Percentiles rank a stretch among this genome's conserved stretches.
Conservation (phyloP, 495 filamentous ascomycete species). For the Staphylotrichum longicolle region DNA sequence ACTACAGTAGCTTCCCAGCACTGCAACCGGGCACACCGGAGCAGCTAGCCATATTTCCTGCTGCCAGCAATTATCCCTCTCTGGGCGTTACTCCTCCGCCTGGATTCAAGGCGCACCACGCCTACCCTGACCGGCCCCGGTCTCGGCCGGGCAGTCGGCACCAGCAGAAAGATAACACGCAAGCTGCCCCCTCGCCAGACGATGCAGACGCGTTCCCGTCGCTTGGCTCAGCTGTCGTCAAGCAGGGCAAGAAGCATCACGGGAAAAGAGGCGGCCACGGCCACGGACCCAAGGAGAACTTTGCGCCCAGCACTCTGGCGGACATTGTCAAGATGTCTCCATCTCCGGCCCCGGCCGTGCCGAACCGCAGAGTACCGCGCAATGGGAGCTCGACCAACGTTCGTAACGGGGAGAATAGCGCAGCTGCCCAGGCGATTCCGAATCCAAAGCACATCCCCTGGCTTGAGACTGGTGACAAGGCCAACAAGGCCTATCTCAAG, state of each 20-base stretch:
- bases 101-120: slow-evolving; percentile 54
- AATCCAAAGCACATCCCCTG: slow-evolving; percentile 91
- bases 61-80: slow-evolving; percentile 51
- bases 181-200: slow-evolving; percentile 74
- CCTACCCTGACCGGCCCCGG: slow-evolving; percentile 61
- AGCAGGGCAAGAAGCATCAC: slow-evolving; percentile 82
- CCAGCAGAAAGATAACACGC: slow-evolving; percentile 64
- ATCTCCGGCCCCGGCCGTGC: slow-evolving; percentile 57
- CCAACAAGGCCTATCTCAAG: slow-evolving; percentile 92
- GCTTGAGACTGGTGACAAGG: slow-evolving; percentile 88
- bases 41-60: slow-evolving; percentile 53
- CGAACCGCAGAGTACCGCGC: slow-evolving; percentile 50
- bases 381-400: slow-evolving; percentile 55
- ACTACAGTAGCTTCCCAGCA: slow-evolving; percentile 86
- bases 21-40: slow-evolving; percentile 63
- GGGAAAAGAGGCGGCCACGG: slow-evolving; percentile 78
- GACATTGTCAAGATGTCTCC: slow-evolving; percentile 94
- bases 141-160: slow-evolving; percentile 89
- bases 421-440: slow-evolving; percentile 77
- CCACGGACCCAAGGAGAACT: slow-evolving; percentile 69
- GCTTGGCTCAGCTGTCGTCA: slow-evolving; percentile 75
- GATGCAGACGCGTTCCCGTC: slow-evolving; percentile 96
- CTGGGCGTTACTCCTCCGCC: slow-evolving; percentile 58
- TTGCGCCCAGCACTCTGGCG: slow-evolving; percentile 75
- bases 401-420: slow-evolving; percentile 70